A percentile compares a stretch with the other conserved stretches of the same genome.
Evolutionary conservation across 2,329 filamentous ascomycete genomes (phyloP).

Genomic region (Aspergillus vadensis): DNA sequence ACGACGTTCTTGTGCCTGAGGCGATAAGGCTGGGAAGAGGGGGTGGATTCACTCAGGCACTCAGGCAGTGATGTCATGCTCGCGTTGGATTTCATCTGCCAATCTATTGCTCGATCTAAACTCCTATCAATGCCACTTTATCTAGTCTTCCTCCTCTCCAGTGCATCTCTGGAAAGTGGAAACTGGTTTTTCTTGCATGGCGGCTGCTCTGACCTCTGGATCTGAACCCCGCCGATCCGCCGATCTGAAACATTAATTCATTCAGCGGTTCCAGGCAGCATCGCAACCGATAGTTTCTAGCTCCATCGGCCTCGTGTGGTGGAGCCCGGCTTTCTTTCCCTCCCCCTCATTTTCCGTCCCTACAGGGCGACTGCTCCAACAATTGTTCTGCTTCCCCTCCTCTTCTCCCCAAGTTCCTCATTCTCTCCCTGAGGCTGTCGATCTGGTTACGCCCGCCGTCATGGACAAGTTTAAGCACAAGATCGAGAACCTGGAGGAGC

Average conservation of each 20-base stretch:
- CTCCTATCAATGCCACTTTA: no score
- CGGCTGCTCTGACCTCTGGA: not conserved
- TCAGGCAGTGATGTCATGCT: constrained; percentile 8
- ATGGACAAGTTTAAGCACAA: constrained; percentile 33
- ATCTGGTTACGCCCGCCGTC: not conserved
- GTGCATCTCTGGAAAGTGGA: not conserved
- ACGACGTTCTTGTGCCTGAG: not conserved
- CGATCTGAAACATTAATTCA: not conserved
- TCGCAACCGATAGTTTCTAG: not conserved
- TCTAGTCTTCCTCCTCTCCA: not conserved
- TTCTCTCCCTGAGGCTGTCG: not conserved
- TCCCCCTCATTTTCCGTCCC: not conserved
- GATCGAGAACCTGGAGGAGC: constrained; percentile 28
- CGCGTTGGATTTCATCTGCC: no score
- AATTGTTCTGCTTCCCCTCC: not conserved
- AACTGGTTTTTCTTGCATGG: not conserved
- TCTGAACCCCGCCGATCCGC: not conserved
- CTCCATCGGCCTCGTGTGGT: not conserved
- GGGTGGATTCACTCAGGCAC: no score
- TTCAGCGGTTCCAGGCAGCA: constrained; percentile 4
- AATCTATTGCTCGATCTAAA: not conserved
- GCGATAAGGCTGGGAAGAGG: not conserved
- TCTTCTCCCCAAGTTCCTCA: not conserved
- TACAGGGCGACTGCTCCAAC: not conserved
- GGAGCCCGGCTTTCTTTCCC: not conserved